phyloP scores from a whole-genome alignment of 179 eudicot genomes.

The Amaranthus tricolor region DNA sequence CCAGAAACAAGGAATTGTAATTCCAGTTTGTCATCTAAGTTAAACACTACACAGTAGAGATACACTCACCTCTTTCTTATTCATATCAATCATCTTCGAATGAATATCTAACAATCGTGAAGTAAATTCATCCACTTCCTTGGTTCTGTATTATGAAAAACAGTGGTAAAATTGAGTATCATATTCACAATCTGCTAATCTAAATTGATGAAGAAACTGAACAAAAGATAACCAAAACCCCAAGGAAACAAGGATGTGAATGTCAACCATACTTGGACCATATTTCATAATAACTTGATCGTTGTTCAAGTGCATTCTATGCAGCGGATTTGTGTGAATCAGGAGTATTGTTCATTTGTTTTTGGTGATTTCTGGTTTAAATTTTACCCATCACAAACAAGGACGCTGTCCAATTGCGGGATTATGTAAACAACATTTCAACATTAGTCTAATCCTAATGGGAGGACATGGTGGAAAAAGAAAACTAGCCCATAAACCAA shows the following conservation, averaged over 20 bases:
- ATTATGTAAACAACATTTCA: too few species aligned
- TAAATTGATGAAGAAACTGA: not conserved
- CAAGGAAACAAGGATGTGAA: not conserved
- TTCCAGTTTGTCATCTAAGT: not conserved
- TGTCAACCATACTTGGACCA: not conserved
- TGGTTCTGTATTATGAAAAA: conserved; percentile 55
- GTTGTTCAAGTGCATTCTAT: too few species aligned
- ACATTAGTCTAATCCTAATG: too few species aligned
- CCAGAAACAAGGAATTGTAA: not conserved
- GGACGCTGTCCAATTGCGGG: too few species aligned
- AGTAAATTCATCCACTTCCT: conserved; percentile 76
- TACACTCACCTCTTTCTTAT: conserved; percentile 73
- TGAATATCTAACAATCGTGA: conserved; percentile 88
- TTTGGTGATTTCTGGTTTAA: too few species aligned
- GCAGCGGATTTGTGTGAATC: too few species aligned
- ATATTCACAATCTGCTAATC: conserved; percentile 3
- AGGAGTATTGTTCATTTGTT: too few species aligned
- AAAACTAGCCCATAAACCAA: too few species aligned
- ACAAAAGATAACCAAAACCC: not conserved
- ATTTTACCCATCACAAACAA: too few species aligned
- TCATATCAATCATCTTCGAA: conserved; percentile 71
- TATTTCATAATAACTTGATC: not conserved
- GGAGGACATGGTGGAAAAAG: too few species aligned
- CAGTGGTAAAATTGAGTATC: conserved; percentile 14
- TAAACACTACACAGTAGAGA: conserved; percentile 7